Base-by-base conservation (phyloP, 768 basidiomycete species). In the Trametopsis cervina region DNA sequence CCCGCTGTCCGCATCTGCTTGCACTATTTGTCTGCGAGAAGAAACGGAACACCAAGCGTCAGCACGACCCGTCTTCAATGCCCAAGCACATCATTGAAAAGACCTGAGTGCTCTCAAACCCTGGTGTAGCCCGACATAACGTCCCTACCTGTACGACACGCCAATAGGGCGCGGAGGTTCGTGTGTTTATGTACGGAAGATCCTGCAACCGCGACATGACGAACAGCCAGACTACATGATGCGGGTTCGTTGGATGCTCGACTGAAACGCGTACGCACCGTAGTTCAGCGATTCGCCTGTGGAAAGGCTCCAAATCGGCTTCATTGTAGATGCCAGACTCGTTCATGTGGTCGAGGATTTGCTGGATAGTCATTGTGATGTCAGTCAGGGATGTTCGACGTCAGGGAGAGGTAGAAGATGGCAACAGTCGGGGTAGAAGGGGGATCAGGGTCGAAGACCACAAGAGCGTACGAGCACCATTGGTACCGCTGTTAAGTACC, bases 251-350 rank as follows among this genome's bases (percentile, higher is more conserved):
- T 7, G 15, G 15, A 7, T 7, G 9, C 29, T 7, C 7, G 29
- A 33, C 9, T 15, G 15, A 40, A 22, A 18, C 21, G 23, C 21
- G 23, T 37, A 63, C 58, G 53, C 48, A 74, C 52, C 89, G 84
- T 35, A 99, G 75, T 53, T 93, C 87, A 21, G 74, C 70, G 43
- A 98, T 67, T 50, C 96, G 82, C 54, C 77, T 75, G 48, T 84
- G 80, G 68, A 97, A 98, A 1, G 96, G 93, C 23, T 76, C 75
- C 24, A 98, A 82, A 69, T 96, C 91, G 20, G 83, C 69, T 60
- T 93, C 89, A 56, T 91, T 97, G 67, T 97, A 98, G 39, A 91
- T 84, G 4, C 86, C 86, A 1, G 90, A 92, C 63, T 99, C 96
- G 65, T 93, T 89, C 85, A 97, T 89, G 62, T 94, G 90, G 62